Evolutionary conservation across 2,329 filamentous ascomycete genomes (phyloP).

Genomic region (Rhynchosporium graminicola): DNA sequence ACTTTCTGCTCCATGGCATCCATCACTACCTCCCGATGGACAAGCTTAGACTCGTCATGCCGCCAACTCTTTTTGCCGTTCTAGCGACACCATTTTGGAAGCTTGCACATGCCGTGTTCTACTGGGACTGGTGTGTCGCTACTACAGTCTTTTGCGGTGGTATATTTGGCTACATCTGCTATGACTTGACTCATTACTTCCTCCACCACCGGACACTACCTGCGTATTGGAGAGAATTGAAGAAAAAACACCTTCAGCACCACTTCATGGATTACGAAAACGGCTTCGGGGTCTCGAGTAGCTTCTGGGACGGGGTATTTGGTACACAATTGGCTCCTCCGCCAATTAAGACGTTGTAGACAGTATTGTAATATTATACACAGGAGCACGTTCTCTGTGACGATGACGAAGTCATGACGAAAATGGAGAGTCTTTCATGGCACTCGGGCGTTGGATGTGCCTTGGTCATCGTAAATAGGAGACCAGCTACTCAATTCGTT

Average conservation of each 20-base stretch:
- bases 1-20: conserved; percentile 94
- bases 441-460: conserved; percentile 19
- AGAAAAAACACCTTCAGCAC: conserved; percentile 96
- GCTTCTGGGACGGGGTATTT: conserved; percentile 93
- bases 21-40: conserved; percentile 99
- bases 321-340: conserved; percentile 71
- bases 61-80: conserved; percentile 79
- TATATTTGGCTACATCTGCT: conserved; percentile 93
- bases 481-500: conserved; percentile 27
- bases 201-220: conserved; percentile 93
- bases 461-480: conserved; percentile 19
- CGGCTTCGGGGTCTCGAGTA: conserved; percentile 93
- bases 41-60: conserved; percentile 95
- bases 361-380: conserved; percentile 9
- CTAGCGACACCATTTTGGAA: conserved; percentile 92
- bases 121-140: conserved; percentile 80
- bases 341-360: conserved; percentile 32
- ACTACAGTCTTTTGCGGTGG: conserved; percentile 82
- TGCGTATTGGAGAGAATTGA: conserved; percentile 83
- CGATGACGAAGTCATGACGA: conserved; percentile 32
- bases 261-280: conserved; percentile 98
- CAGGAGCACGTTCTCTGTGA: background rate
- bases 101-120: conserved; percentile 80
- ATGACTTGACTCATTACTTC: conserved; percentile 98
- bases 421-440: conserved; percentile 18